These are phyloP conservation scores for Grigorovia humatica DNA, from an alignment of 805 yeast species.

Conservation along the genomic window DNA sequence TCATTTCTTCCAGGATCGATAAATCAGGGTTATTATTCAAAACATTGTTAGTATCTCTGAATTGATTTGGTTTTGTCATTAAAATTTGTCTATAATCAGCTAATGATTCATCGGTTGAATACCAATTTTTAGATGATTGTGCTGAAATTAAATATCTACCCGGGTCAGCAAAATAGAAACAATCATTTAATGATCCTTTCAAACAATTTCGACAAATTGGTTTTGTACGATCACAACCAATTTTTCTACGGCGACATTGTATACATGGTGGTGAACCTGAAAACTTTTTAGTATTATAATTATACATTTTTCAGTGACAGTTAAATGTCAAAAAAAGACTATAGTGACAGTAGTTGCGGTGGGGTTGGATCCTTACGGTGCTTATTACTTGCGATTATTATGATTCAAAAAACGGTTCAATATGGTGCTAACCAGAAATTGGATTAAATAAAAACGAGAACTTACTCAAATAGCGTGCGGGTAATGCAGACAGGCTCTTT, in stretches of 20 bases:
- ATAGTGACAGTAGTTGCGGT: too few species aligned
- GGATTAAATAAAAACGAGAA: too few species aligned
- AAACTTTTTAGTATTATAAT: not conserved
- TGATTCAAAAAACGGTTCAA: too few species aligned
- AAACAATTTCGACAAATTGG: constrained; percentile 39
- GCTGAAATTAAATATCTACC: not conserved
- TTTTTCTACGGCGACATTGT: constrained; percentile 35
- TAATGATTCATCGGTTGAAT: not conserved
- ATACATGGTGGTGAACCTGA: constrained; percentile 27
- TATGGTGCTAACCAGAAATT: too few species aligned
- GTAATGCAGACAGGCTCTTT: too few species aligned
- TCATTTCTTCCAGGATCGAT: constrained; percentile 23
- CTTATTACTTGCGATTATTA: too few species aligned
- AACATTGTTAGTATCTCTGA: constrained; percentile 13
- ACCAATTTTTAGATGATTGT: not conserved
- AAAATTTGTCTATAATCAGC: not conserved
- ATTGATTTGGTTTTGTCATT: constrained; percentile 10
- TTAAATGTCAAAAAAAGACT: too few species aligned
- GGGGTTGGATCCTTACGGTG: too few species aligned
- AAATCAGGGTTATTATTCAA: constrained; percentile 13
- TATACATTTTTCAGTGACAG: not conserved
- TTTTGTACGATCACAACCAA: constrained; percentile 39
- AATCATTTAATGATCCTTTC: constrained; percentile 10
- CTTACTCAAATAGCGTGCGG: too few species aligned
- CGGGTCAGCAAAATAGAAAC: constrained; percentile 3